Evolutionary conservation across 2,329 filamentous ascomycete genomes (phyloP), one percentile per base, ranked within the genome.

Genomic region (Myriosclerotinia curreyana): DNA sequence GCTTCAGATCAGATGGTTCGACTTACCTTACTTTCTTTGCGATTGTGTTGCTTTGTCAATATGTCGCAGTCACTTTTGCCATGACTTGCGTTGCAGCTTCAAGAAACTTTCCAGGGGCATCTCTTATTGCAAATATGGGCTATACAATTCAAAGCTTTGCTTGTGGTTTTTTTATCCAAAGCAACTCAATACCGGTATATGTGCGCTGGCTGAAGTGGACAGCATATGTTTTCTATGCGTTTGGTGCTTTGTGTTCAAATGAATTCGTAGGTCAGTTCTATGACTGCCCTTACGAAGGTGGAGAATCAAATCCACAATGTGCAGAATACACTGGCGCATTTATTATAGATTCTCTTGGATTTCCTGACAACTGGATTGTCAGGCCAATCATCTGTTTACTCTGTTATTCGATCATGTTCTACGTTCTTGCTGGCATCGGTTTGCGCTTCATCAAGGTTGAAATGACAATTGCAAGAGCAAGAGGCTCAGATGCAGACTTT

Each of bases 131-230:
- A 12, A 93, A 93, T 69, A 76, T 92, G 55, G 83, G 81, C 0
- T 92, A 87, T 69, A 93, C 90, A 0, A 68, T 92, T 25, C 90
- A 93, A 72, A 88, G 83, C 2, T 85, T 92, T 78, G 86, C 86
- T 0, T 91, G 89, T 67, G 90, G 90, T 1, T 92, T 88, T 74
- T 92, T 93, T 68, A 85, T 92, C 17, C 89, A 92, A 73, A 81
- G 82, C 14, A 85, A 90, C 61, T 85, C 86, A 6, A 89, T 93
- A 4, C 88, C 90, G 0, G 79, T 92, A 1, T 93, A 92, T 70
- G 84, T 91, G n/a, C 81, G 89, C 63, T 93, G 90, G 90, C 77
- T 90, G 1, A 92, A 91, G 72, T 89, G 85, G 79, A 81, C 81
- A 31, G 82, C 84, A 1, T 88, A 86, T 68, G 81, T 82, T 28